A percentile compares a stretch with the other conserved stretches of the same genome.
These are phyloP conservation scores for Trypanosoma avium DNA, from an alignment of 208 protist genomes.

Conservation along the genomic window DNA sequence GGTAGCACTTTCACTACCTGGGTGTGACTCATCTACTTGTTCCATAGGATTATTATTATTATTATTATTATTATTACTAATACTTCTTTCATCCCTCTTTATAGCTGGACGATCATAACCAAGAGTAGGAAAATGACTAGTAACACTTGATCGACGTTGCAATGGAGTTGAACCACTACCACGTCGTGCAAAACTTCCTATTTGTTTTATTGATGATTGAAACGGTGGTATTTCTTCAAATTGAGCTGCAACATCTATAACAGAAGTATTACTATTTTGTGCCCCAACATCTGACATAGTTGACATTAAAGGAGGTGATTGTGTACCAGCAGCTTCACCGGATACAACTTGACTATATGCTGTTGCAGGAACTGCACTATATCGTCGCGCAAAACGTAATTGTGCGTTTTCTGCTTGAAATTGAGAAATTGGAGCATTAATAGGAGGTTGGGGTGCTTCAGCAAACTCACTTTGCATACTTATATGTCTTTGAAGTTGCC, in stretches of 20 bases:
- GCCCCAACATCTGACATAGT: neutral
- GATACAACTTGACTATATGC: slow-evolving; percentile 15
- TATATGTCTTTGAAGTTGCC: slow-evolving; percentile 68
- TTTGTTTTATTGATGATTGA: neutral
- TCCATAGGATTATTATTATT: neutral
- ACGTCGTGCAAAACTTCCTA: neutral
- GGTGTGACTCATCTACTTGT: neutral
- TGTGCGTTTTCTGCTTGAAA: slow-evolving; percentile 46
- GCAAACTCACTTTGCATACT: slow-evolving; percentile 20
- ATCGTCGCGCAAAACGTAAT: slow-evolving; percentile 67
- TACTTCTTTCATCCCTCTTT: neutral
- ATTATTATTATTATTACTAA: neutral
- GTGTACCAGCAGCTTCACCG: slow-evolving; percentile 1
- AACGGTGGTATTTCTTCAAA: neutral
- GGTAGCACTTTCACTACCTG: slow-evolving; percentile 4
- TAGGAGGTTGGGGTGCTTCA: slow-evolving; percentile 21
- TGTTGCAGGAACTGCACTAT: slow-evolving; percentile 57
- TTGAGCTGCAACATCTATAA: neutral
- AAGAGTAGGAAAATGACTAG: slow-evolving; percentile 17
- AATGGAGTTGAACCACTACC: neutral
- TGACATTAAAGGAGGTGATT: neutral
- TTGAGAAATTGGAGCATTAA: slow-evolving; percentile 25
- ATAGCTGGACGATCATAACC: slow-evolving; percentile 13
- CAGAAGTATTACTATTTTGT: neutral
- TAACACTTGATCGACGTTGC: slow-evolving; percentile 20